Percentiles rank a stretch among this genome's conserved stretches.
Evolutionary conservation across 108 stramenopile genomes (phyloP).

Genomic region (Nitzschia sp.): DNA sequence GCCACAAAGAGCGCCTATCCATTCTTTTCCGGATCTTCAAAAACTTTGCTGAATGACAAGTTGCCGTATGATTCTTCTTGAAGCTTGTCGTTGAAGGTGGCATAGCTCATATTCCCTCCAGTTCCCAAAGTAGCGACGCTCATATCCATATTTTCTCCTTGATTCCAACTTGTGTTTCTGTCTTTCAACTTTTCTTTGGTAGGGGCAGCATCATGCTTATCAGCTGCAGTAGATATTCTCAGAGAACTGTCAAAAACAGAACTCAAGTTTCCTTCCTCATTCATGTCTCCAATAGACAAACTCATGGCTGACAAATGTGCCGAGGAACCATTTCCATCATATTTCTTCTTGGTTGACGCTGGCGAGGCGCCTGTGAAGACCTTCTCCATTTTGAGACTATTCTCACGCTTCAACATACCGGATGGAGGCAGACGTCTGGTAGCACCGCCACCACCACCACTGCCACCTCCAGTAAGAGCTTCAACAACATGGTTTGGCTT

Average conservation of each 20-base stretch:
- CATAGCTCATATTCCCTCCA: constrained; percentile 21
- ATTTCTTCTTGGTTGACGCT: constrained; percentile 17
- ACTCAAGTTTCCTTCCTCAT: constrained; percentile 44
- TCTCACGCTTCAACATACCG: constrained; percentile 22
- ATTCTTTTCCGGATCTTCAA: constrained; percentile 33
- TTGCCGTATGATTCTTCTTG: constrained; percentile 29
- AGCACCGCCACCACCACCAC: background rate
- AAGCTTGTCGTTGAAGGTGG: constrained; percentile 17
- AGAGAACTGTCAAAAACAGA: constrained; percentile 47
- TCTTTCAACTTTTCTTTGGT: constrained; percentile 17
- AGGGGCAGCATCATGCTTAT: background rate
- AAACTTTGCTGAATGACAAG: constrained; percentile 34
- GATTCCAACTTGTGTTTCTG: constrained; percentile 8
- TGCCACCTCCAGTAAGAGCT: background rate
- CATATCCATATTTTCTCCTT: constrained; percentile 28
- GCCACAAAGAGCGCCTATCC: background rate
- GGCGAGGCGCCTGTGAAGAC: constrained; percentile 17
- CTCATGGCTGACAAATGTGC: constrained; percentile 41
- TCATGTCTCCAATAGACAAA: constrained; percentile 46
- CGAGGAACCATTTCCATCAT: constrained; percentile 31
- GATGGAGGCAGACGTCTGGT: constrained; percentile 24
- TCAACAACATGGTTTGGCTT: constrained; percentile 1
- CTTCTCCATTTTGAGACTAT: constrained; percentile 43
- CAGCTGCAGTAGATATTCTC: constrained; percentile 14
- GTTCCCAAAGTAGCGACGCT: constrained; percentile 35